Evolutionary conservation across 129 eudicot genomes (phyloP).

Genomic region (Arctium minus): DNA sequence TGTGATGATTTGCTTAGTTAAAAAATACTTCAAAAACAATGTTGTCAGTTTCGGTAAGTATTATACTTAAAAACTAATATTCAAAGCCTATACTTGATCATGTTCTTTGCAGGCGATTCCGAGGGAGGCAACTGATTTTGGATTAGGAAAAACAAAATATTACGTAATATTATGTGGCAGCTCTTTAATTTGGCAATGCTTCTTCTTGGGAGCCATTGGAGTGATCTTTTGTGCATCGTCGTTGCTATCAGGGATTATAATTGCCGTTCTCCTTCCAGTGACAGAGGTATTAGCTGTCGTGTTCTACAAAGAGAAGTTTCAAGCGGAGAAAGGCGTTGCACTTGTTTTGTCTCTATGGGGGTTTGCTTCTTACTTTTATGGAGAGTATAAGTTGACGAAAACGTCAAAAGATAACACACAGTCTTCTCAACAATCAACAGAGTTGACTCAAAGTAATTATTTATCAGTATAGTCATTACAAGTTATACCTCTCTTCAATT

Average conservation of each 20-base stretch:
- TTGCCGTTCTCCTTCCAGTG: constrained; percentile 38
- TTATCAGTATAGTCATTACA: background rate
- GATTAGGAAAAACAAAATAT: constrained; percentile 33
- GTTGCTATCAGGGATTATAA: constrained; percentile 45
- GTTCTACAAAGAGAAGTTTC: constrained; percentile 46
- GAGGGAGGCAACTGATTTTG: constrained; percentile 33
- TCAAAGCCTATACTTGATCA: background rate
- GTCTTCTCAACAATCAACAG: background rate
- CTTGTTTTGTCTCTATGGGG: constrained; percentile 58
- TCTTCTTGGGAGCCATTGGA: constrained; percentile 50
- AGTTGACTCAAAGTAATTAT: background rate
- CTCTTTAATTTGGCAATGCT: constrained; percentile 48
- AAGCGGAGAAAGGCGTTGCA: constrained; percentile 45
- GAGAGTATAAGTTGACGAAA: constrained; percentile 24
- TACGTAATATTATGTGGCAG: constrained; percentile 31
- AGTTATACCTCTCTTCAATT: background rate
- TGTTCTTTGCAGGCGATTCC: constrained; percentile 28
- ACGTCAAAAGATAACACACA: background rate
- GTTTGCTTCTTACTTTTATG: constrained; percentile 51
- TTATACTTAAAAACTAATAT: too few species aligned
- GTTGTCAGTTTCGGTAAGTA: too few species aligned
- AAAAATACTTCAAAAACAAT: too few species aligned
- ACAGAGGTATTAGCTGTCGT: constrained; percentile 43
- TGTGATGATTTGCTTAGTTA: too few species aligned
- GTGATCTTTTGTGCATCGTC: constrained; percentile 49